Conservation (phyloP, 2,329 filamentous ascomycete species). For the Fonsecaea erecta region DNA sequence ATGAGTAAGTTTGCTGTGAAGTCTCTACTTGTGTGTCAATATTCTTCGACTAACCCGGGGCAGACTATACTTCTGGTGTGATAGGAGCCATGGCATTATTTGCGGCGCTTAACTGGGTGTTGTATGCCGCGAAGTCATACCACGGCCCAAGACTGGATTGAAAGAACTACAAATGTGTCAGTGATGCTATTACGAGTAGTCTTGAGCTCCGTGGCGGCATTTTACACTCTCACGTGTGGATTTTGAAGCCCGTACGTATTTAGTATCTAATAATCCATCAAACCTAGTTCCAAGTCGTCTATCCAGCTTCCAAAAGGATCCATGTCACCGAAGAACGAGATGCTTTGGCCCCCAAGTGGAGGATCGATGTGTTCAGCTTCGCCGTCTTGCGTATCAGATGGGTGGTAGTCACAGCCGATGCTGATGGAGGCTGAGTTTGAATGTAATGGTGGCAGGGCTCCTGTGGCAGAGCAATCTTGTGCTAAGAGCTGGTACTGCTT, state of each 20-base stretch:
- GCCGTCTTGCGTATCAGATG: not conserved
- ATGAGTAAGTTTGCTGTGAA: conserved; percentile 39
- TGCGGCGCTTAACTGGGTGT: conserved; percentile 35
- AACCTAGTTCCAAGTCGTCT: conserved; percentile 19
- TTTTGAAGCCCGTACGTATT: not conserved
- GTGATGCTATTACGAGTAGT: not conserved
- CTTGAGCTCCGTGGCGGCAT: not conserved
- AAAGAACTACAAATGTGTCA: not conserved
- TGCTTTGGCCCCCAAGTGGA: not conserved
- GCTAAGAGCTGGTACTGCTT: conserved; percentile 11
- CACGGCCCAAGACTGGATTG: conserved; percentile 25
- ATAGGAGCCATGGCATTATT: conserved; percentile 35
- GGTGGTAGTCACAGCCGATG: not conserved
- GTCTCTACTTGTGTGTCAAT: not conserved
- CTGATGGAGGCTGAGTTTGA: not conserved
- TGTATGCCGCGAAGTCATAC: conserved; percentile 34
- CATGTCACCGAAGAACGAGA: conserved; percentile 11
- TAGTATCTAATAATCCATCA: not conserved
- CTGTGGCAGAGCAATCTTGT: not conserved
- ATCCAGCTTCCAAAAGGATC: conserved; percentile 20
- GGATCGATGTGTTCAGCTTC: not conserved
- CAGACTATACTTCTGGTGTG: conserved; percentile 36
- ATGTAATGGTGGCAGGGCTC: not conserved
- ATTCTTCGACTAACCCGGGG: not conserved
- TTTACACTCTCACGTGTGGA: not conserved